Base-by-base conservation (phyloP, 2,329 filamentous ascomycete species). In the Calonectria multiphialidica region DNA sequence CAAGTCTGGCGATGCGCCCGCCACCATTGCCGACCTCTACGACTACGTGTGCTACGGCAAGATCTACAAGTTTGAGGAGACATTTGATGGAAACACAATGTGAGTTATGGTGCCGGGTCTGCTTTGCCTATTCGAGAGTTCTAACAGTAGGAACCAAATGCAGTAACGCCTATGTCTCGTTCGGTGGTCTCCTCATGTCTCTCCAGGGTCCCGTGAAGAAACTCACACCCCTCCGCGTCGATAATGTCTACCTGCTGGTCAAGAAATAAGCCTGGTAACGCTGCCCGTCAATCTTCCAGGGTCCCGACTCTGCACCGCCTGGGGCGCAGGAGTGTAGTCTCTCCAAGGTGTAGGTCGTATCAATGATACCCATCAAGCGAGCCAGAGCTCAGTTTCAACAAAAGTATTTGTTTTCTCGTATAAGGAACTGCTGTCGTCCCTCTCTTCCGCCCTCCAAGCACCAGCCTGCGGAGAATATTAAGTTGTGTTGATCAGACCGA, bases 121-220 rank as follows among this genome's bases (percentile, higher is more conserved):
- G 5, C 30, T 37, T 45, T 28, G 21, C 33, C 21, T 64, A 30
- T 59, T 23, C 53, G 28, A 15, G 18, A 18, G 40, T 70, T 23
- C 74, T 76, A 62, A 77, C 74, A n/a, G 23, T 30, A 35, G 53
- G 53, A 23, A 42, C 59, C 18, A 71, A 66, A 59, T 49, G 76
- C 78, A 98, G 96, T 83, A 97, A 98, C 83, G 95, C 95, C 33
- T 99, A 96, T 85, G 90, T 97, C 78, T 98, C 95, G 1, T 99
- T 98, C 80, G 97, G 97, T 59, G 97, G 97, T 9, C 87, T 99
- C 75, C 86, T 99, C 80, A 93, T 98, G 86, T 95, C 93, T 79
- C 89, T 99, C 68, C 94, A 98, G 80, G 97, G 97, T 7, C 97
- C 97, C 2, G 97, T 98, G 84, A 97, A 97, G 89, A 98, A 98